phyloP scores from a whole-genome alignment of 2,329 filamentous ascomycete species.

The Bipolaris victoriae region DNA sequence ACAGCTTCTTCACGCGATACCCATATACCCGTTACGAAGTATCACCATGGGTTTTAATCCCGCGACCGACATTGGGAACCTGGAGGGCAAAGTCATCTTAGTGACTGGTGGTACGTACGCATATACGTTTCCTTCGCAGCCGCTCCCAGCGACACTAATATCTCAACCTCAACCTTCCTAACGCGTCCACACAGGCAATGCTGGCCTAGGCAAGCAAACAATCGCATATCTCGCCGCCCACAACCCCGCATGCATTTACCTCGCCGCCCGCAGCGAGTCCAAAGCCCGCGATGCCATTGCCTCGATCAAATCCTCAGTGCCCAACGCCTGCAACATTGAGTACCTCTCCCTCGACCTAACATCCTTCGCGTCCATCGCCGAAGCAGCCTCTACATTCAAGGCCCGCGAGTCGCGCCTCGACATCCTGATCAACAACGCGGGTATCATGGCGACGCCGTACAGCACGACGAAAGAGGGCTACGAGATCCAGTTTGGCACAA shows the following conservation, averaged over 20 bases:
- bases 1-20: not conserved
- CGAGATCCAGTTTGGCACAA: slow-evolving; percentile 59
- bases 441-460: slow-evolving; percentile 50
- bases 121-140: not conserved
- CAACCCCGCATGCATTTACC: slow-evolving; percentile 54
- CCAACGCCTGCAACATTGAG: slow-evolving; percentile 45
- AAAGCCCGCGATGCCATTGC: slow-evolving; percentile 52
- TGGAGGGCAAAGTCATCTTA: slow-evolving; percentile 44
- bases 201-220: slow-evolving; percentile 56
- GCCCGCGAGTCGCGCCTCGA: slow-evolving; percentile 51
- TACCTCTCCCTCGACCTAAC: slow-evolving; percentile 53
- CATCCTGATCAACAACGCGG: slow-evolving; percentile 56
- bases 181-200: slow-evolving; percentile 46
- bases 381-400: slow-evolving; percentile 47
- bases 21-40: slow-evolving; percentile 7
- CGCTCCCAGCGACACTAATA: not conserved
- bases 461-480: slow-evolving; percentile 55
- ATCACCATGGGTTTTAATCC: slow-evolving; percentile 37
- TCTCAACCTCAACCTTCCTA: not conserved
- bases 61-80: slow-evolving; percentile 28
- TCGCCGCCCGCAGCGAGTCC: slow-evolving; percentile 53
- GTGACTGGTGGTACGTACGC: slow-evolving; percentile 43
- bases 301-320: slow-evolving; percentile 46
- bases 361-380: slow-evolving; percentile 50
- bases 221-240: slow-evolving; percentile 54